These are phyloP conservation scores for Agaricus subrufescens DNA, from an alignment of 768 basidiomycete genomes.

Conservation along the genomic window DNA sequence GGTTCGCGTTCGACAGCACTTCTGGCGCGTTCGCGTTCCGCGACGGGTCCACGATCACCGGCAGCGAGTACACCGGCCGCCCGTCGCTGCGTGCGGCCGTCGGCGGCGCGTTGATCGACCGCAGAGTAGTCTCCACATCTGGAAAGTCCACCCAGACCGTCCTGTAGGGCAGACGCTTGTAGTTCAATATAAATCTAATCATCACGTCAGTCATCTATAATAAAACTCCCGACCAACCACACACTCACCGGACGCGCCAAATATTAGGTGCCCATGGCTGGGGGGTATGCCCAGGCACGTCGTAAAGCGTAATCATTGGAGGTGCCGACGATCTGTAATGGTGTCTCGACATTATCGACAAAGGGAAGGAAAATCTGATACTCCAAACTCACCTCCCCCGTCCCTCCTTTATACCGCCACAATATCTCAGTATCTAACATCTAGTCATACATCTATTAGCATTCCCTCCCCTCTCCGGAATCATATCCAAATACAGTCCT, in stretches of 20 bases:
- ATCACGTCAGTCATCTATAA: constrained; percentile 2
- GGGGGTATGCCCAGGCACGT: constrained; percentile 52
- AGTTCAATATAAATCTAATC: constrained; percentile 68
- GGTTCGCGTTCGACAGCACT: constrained; percentile 54
- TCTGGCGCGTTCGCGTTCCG: constrained; percentile 39
- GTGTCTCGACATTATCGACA: constrained; percentile 2
- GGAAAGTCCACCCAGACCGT: constrained; percentile 70
- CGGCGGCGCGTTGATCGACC: constrained; percentile 55
- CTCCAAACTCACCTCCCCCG: background rate
- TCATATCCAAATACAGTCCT: background rate
- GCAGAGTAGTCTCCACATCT: constrained; percentile 59
- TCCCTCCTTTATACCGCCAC: constrained; percentile 1
- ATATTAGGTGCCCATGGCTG: constrained; percentile 77
- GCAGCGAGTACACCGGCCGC: constrained; percentile 60
- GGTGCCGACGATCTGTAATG: constrained; percentile 13
- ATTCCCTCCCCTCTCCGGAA: background rate
- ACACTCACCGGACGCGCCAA: constrained; percentile 61
- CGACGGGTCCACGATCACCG: constrained; percentile 61
- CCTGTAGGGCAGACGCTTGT: constrained; percentile 64
- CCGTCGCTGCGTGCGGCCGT: constrained; percentile 51
- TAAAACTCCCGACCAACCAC: background rate
- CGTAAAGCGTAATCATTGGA: constrained; percentile 61
- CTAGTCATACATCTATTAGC: constrained; percentile 4
- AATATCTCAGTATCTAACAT: background rate
- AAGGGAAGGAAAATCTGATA: background rate